Percentiles rank a stretch among this genome's conserved stretches.
Evolutionary conservation across 2,329 filamentous ascomycete species (phyloP).

Genomic region (Furcasterigmium sp.): DNA sequence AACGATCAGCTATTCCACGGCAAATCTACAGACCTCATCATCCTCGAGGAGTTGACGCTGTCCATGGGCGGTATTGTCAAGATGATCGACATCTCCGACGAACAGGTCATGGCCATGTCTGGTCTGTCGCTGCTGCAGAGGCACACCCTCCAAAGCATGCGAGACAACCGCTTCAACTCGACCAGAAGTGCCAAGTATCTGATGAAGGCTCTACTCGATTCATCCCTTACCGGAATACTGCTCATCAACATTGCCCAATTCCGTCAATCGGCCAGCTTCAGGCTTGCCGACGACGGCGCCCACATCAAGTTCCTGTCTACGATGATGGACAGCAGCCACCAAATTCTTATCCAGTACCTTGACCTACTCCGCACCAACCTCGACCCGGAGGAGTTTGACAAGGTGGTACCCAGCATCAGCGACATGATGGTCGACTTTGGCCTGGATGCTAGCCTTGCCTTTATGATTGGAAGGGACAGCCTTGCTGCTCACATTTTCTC

Average conservation of each 20-base stretch:
- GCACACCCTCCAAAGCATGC: slow-evolving; percentile 73
- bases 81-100: slow-evolving; percentile 81
- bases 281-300: slow-evolving; percentile 62
- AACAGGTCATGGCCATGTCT: slow-evolving; percentile 81
- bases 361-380: slow-evolving; percentile 83
- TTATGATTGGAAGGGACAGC: slow-evolving; percentile 73
- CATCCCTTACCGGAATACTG: slow-evolving; percentile 72
- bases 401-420: slow-evolving; percentile 68
- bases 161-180: slow-evolving; percentile 76
- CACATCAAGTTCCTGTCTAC: slow-evolving; percentile 87
- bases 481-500: slow-evolving; percentile 59
- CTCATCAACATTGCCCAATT: slow-evolving; percentile 91
- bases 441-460: slow-evolving; percentile 74
- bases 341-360: slow-evolving; percentile 80
- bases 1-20: slow-evolving; percentile 75
- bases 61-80: slow-evolving; percentile 93
- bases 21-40: slow-evolving; percentile 85
- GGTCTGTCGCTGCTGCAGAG: slow-evolving; percentile 75
- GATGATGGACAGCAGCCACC: slow-evolving; percentile 84
- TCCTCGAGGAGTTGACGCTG: slow-evolving; percentile 82
- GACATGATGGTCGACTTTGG: slow-evolving; percentile 73
- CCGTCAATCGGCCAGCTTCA: slow-evolving; percentile 78
- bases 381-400: slow-evolving; percentile 69
- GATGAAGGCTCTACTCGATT: slow-evolving; percentile 72
- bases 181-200: slow-evolving; percentile 72